phyloP scores from a whole-genome alignment of 78 protist genomes.

The Protostelium mycophagum region DNA sequence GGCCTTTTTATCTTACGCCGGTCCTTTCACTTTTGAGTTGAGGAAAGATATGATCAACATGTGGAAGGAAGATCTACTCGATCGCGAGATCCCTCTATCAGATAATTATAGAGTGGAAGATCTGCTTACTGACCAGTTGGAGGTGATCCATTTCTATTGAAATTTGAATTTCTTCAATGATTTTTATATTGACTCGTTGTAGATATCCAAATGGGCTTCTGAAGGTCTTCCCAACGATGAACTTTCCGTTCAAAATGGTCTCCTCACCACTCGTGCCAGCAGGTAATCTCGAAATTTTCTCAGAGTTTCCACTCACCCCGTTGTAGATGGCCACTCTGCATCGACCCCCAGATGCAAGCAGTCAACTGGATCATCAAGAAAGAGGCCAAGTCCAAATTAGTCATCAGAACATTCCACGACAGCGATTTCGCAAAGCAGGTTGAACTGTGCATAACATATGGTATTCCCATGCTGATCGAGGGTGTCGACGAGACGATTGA shows the following conservation, averaged over 20 bases:
- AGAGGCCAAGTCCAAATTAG: conserved; percentile 42
- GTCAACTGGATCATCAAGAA: conserved; percentile 70
- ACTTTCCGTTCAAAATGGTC: conserved; percentile 76
- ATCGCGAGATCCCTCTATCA: conserved; percentile 59
- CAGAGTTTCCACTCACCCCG: not conserved
- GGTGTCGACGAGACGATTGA: conserved; percentile 76
- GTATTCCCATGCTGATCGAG: conserved; percentile 79
- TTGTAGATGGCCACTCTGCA: conserved; percentile 75
- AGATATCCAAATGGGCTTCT: conserved; percentile 43
- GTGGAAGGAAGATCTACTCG: conserved; percentile 26
- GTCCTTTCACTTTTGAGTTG: conserved; percentile 78
- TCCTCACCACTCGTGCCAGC: conserved; percentile 52
- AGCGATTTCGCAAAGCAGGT: conserved; percentile 30
- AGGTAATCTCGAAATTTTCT: conserved; percentile 1
- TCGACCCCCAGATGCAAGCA: conserved; percentile 88
- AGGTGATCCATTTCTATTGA: conserved; percentile 10
- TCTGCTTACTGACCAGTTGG: conserved; percentile 73
- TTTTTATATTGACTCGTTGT: too few relatives aligned
- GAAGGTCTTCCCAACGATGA: conserved; percentile 82
- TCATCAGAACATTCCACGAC: conserved; percentile 61
- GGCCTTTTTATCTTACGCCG: conserved; percentile 84
- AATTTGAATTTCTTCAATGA: not conserved
- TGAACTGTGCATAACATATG: conserved; percentile 72
- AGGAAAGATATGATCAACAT: conserved; percentile 47
- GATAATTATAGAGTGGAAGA: conserved; percentile 10